Percentiles rank a stretch among this genome's conserved stretches.
Conservation (phyloP, 306 rosid species). For the Abrus pulchellus region DNA sequence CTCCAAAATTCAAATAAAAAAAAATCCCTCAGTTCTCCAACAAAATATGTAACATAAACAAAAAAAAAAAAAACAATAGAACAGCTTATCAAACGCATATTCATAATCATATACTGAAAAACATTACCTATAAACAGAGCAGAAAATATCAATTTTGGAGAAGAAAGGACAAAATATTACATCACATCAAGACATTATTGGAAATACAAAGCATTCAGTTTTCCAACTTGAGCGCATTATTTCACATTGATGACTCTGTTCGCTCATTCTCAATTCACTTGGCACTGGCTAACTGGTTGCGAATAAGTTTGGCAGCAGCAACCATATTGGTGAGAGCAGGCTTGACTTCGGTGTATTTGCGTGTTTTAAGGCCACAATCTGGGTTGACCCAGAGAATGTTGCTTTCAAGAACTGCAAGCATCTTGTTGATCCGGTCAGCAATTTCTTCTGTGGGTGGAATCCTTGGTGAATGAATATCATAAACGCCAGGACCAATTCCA, state of each 20-base stretch:
- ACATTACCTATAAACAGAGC: conserved; percentile 11
- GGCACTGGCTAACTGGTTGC: conserved; percentile 64
- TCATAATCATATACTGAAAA: background rate
- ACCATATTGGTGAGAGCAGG: conserved; percentile 84
- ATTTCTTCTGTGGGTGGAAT: conserved; percentile 82
- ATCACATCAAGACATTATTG: conserved; percentile 37
- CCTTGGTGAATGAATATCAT: conserved; percentile 93
- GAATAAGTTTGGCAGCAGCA: conserved; percentile 83
- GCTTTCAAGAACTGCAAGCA: conserved; percentile 83
- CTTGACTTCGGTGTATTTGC: conserved; percentile 78
- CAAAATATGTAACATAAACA: background rate
- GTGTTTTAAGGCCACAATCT: conserved; percentile 91
- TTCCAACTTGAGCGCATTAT: conserved; percentile 1
- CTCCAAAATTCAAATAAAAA: background rate
- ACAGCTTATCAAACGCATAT: background rate
- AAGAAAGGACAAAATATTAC: conserved; percentile 19
- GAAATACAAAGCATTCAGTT: conserved; percentile 7
- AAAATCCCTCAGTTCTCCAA: background rate
- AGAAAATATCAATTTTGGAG: background rate
- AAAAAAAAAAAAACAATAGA: background rate
- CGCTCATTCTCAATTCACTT: conserved; percentile 55
- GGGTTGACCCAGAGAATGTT: conserved; percentile 91
- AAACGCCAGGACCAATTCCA: conserved; percentile 91
- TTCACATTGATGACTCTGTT: conserved; percentile 10
- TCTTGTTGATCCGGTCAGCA: conserved; percentile 74